A percentile compares a stretch with the other conserved stretches of the same genome.
These are phyloP conservation scores for Trichoderma cornu-damae DNA, from an alignment of 2,329 filamentous ascomycete genomes.

Conservation along the genomic window DNA sequence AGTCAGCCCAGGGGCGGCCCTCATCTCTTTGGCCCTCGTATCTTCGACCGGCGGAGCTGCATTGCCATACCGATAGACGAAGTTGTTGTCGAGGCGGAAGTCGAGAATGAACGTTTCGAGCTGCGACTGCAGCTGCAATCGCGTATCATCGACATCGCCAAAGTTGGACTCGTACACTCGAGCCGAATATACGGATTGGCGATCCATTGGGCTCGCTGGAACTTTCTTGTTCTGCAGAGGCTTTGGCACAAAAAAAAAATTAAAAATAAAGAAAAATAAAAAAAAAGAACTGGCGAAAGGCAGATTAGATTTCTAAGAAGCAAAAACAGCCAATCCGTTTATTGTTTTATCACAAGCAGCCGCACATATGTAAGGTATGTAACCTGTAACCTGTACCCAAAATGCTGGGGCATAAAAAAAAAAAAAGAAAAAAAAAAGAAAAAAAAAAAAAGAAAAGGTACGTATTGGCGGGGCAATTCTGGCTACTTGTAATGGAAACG, in stretches of 20 bases:
- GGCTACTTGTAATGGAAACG: conserved; percentile 24
- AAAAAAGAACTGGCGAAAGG: too few species aligned
- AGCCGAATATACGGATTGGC: conserved; percentile 78
- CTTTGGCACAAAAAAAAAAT: too few species aligned
- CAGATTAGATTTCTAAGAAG: neutral
- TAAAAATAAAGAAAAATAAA: too few species aligned
- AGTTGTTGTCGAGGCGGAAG: conserved; percentile 89
- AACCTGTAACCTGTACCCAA: neutral
- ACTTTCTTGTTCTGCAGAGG: neutral
- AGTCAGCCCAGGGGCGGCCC: conserved; percentile 17
- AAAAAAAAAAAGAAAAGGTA: too few species aligned
- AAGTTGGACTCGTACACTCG: conserved; percentile 69
- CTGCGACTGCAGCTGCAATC: conserved; percentile 67
- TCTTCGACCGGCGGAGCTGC: neutral
- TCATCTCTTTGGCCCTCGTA: neutral
- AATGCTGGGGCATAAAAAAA: neutral
- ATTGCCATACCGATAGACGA: conserved; percentile 76
- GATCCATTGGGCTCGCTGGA: conserved; percentile 64
- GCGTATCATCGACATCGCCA: conserved; percentile 62
- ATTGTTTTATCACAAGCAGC: too few species aligned
- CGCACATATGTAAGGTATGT: too few species aligned
- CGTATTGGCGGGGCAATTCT: conserved; percentile 14
- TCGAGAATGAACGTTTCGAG: conserved; percentile 89
- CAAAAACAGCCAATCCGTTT: too few species aligned
- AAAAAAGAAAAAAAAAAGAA: too few species aligned